Conservation (phyloP, 1,284 basidiomycete species). For the Ceratobasidium papillatum region DNA sequence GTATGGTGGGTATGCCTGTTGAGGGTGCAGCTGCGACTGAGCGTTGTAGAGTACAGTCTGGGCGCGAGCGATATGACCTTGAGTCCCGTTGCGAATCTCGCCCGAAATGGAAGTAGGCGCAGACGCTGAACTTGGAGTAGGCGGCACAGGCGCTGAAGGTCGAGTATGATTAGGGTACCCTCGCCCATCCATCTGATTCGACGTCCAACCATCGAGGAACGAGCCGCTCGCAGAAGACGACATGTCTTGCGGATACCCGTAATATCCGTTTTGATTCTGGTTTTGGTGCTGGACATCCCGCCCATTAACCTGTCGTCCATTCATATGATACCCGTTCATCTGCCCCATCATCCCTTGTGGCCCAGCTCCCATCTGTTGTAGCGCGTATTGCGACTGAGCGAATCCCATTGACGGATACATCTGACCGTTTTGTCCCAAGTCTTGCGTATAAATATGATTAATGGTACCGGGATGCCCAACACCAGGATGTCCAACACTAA, state of each 20-base stretch:
- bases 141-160: slow-evolving; percentile 28
- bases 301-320: slow-evolving; percentile 7
- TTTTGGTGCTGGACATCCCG: neutral
- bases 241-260: slow-evolving; percentile 29
- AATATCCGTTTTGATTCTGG: neutral
- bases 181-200: slow-evolving; percentile 23
- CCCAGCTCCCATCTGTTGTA: slow-evolving; percentile 31
- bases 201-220: slow-evolving; percentile 33
- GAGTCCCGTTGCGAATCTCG: slow-evolving; percentile 25
- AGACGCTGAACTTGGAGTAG: slow-evolving; percentile 18
- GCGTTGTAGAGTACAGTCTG: slow-evolving; percentile 29
- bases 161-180: slow-evolving; percentile 25
- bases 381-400: slow-evolving; percentile 27
- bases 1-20: slow-evolving; percentile 15
- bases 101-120: slow-evolving; percentile 15
- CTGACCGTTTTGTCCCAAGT: slow-evolving; percentile 24
- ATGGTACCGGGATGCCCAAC: slow-evolving; percentile 12
- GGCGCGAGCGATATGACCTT: slow-evolving; percentile 15
- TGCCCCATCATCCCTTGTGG: slow-evolving; percentile 22
- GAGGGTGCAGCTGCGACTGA: slow-evolving; percentile 13
- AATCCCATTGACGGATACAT: slow-evolving; percentile 37
- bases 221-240: slow-evolving; percentile 34
- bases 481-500: slow-evolving; percentile 8
- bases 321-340: slow-evolving; percentile 20
- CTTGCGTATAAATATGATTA: slow-evolving; percentile 34